Evolutionary conservation across 1,284 basidiomycete genomes (phyloP), one percentile per base, ranked within the genome.

Genomic region (Trichosporon inkin): DNA sequence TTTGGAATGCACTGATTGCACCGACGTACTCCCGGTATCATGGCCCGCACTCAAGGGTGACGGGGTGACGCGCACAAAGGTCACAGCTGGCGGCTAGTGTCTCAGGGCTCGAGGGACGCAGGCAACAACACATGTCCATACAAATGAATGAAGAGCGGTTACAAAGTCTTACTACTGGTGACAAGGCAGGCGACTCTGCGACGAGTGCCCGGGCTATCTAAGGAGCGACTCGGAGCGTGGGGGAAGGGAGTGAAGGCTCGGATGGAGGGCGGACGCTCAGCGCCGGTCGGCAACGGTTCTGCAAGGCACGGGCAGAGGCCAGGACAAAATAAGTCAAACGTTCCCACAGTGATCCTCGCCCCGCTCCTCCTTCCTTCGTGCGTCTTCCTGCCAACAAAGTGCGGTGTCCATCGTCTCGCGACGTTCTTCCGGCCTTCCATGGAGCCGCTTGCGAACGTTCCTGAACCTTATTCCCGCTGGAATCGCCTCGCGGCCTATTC

Each of bases 281-380:
- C 28, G 28, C 28, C 28, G 28, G 28, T 32, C 28, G 28, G 28
- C 24, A 16, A 22, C 16, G 28, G 44, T 49, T 49, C 44, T 8
- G 11, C 44, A 49, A 49, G 44, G 44, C 44, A 49, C 44, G 16
- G 24, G 28, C 44, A 13, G 28, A 16, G 44, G 16, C 44, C 44
- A 49, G 44, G 44, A 49, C 28, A 47, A n/a, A 49, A 49, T 49
- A 49, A 49, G 44, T 49, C 44, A 49, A 49, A 49, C 11, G 44
- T 49, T 49, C 44, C 44, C 44, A 49, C 44, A 49, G 44, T 22
- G 10, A 49, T 28, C 44, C 44, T 32, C 6, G 16, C 24, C 44
- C 44, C 28, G 28, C 28, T 49, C 10, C 10, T 24, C 5, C 28
- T 47, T 47, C 13, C 22, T 28, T 14, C 41, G 14, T 32, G 19